Percentiles rank a stretch among this genome's conserved stretches.
Conservation (phyloP, 108 stramenopile species). For the Hondaea fermentalgiana region DNA sequence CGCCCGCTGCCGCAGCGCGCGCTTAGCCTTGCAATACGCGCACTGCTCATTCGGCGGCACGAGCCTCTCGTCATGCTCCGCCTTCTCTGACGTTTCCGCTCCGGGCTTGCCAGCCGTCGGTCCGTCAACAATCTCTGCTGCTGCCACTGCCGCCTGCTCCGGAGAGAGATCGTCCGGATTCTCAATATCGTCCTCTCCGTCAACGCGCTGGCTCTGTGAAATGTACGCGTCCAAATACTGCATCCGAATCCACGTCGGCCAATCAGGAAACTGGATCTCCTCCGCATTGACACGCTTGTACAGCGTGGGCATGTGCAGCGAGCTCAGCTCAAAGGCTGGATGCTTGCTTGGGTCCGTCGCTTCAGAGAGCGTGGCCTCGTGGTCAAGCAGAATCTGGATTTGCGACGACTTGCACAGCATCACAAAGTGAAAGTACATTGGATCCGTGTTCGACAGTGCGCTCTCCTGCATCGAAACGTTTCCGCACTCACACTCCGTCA, state of each 20-base stretch:
- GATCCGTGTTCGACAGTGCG: neutral
- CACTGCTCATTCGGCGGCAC: neutral
- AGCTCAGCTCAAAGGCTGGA: neutral
- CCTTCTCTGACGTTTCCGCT: neutral
- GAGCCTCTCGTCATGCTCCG: neutral
- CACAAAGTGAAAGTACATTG: conserved; percentile 2
- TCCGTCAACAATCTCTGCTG: neutral
- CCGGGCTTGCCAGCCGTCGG: neutral
- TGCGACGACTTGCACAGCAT: conserved; percentile 13
- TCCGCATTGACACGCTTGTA: neutral
- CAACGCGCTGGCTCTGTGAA: neutral
- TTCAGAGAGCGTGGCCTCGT: neutral
- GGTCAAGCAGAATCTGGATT: neutral
- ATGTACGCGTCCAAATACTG: conserved; percentile 15
- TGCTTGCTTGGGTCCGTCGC: neutral
- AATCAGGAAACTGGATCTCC: neutral
- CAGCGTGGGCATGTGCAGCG: neutral
- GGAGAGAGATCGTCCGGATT: neutral
- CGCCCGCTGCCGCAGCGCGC: neutral
- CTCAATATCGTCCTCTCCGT: neutral
- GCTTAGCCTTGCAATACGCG: neutral
- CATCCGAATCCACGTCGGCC: neutral
- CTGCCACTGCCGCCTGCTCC: neutral
- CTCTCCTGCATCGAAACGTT: neutral
- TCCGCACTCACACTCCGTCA: neutral